Evolutionary conservation across 495 filamentous ascomycete species (phyloP).

Genomic region (Friedmanniomyces endolithicus): DNA sequence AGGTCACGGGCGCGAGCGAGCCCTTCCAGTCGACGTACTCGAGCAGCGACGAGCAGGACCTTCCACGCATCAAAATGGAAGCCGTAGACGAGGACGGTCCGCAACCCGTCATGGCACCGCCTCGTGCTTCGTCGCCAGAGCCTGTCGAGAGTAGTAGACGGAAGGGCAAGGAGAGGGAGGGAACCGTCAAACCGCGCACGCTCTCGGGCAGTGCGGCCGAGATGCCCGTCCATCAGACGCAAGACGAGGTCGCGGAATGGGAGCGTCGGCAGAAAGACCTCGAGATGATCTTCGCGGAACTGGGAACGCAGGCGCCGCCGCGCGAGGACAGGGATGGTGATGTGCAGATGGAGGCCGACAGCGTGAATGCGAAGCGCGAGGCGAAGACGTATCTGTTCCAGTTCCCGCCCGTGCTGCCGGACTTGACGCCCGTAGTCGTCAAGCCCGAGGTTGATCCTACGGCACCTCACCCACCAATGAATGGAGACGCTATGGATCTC

Average conservation of each 20-base stretch:
- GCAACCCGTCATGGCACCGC: not conserved
- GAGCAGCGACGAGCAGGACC: constrained; percentile 31
- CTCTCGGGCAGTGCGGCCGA: constrained; percentile 1
- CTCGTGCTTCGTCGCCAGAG: constrained; percentile 8
- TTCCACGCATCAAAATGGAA: constrained; percentile 25
- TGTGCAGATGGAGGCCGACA: constrained; percentile 25
- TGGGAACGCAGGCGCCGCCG: constrained; percentile 18
- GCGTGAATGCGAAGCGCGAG: constrained; percentile 17
- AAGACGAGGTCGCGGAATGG: constrained; percentile 33
- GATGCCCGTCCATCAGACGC: constrained; percentile 30
- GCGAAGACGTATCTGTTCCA: constrained; percentile 50
- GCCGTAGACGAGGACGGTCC: constrained; percentile 18
- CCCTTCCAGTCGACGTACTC: constrained; percentile 29
- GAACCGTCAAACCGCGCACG: constrained; percentile 11
- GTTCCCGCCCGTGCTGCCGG: constrained; percentile 48
- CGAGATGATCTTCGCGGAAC: constrained; percentile 25
- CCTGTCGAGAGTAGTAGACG: constrained; percentile 22
- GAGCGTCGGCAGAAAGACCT: constrained; percentile 28
- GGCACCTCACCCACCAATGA: not conserved
- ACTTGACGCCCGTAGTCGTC: constrained; percentile 30
- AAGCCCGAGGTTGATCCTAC: constrained; percentile 30
- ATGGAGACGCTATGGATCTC: constrained; percentile 5
- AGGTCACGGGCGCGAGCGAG: constrained; percentile 23
- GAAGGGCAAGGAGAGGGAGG: constrained; percentile 18
- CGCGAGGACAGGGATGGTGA: constrained; percentile 23